Evolutionary conservation across 257 asterid genomes (phyloP), one percentile per base, ranked within the genome.

Genomic region (Solanum clarkiae): DNA sequence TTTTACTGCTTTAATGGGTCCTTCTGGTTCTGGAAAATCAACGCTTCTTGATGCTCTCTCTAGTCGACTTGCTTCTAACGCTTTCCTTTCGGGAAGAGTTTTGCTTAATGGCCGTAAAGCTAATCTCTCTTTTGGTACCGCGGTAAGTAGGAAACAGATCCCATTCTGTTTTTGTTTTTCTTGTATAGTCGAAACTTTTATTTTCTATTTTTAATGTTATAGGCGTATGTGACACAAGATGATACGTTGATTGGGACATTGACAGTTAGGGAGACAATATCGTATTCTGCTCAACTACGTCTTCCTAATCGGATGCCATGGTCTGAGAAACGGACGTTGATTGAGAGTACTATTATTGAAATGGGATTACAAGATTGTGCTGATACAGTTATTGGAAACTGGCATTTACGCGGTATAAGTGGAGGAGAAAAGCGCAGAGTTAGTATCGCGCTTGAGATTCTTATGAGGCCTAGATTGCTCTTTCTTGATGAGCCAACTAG

Each of bases 341-440:
- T 96, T 0, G 99, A 96, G 92, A 94, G 98, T 90, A 94, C 99
- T 20, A 96, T 96, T 42, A n/a, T 93, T 3, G 99, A 96, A 80
- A 96, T 96, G 99, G 99, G 99, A 2, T 97, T 96, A 42, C 98
- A 96, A 69, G 99, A 96, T 69, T 96, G 99, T 81, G 98, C 99
- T 5, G 98, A 96, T 86, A 96, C 99, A 0, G 99, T 95, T 0
- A 93, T 96, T 3, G 99, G 99, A 7, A 96, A 96, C 53, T 96
- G 99, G 99, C 99, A 96, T 86, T 86, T 96, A 87, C 93, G 99
- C 2, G 99, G 99, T 42, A 87, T 96, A 68, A 96, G 99, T 29
- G 99, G 99, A 10, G 99, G 99, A 8, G 98, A 96, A 86, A 94
- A 88, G 85, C 91, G 98, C 75, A 92, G 99, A 90, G 98, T 96